Base-by-base conservation (phyloP, 2,329 filamentous ascomycete species). In the Pestalotiopsis sp. region DNA sequence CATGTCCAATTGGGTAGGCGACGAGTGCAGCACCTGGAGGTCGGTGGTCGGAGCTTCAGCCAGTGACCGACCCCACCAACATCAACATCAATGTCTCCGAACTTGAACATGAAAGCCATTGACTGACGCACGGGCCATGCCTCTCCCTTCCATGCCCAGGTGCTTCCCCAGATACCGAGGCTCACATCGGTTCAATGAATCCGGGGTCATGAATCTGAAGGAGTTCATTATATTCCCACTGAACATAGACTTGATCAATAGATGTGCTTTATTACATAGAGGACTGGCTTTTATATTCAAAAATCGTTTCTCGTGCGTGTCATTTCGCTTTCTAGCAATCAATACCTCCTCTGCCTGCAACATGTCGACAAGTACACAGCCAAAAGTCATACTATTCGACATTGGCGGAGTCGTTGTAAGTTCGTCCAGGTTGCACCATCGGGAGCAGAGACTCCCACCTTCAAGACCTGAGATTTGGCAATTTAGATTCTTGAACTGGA, bases 391-490 rank as follows among this genome's bases (percentile, higher is more conserved):
- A 39, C 85, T 99, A 25, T 98, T 98, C 80, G 96, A 99, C 81
- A 96, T 99, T 74, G 96, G 96, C 52, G 96, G 96, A 71, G 96
- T 99, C 74, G 97, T 94, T 86, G 95, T 97, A 91, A 86, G 93
- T 90, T 70, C 66, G 58, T 60, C n/a, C 5, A 58, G 14, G 45
- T n/a, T n/a, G 45, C 45, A 39, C n/a, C 65, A 23, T 56, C 57
- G 13, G 6, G 45, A 20, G n/a, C 45, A 52, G 45, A 52, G 2
- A 1, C 20, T 59, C 27, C 57, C 57, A 27, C 12, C 14, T n/a
- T 20, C 5, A 20, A 11, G 7, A 20, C 45, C 7, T n/a, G 17
- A 45, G 17, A 45, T 14, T 0, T 5, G 14, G 41, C 41, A 45
- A n/a, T n/a, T 4, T 23, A 23, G 4, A n/a, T n/a, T 45, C 3